Percentiles rank a stretch among this genome's conserved stretches.
These are phyloP conservation scores for Imleria badia DNA, from an alignment of 768 basidiomycete species.

Conservation along the genomic window DNA sequence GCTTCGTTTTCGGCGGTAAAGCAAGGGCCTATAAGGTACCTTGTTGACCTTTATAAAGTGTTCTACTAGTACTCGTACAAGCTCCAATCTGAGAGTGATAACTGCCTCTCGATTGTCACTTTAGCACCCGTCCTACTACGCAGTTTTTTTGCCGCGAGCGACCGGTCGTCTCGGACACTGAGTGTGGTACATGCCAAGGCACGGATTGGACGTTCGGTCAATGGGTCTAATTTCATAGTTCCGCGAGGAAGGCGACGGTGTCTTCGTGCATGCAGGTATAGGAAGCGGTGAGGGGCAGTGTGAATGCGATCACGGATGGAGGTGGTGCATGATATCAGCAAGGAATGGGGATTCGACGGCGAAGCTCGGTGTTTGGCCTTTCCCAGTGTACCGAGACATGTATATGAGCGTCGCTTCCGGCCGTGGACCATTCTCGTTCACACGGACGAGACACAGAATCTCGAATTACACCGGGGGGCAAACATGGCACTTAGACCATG, in stretches of 20 bases:
- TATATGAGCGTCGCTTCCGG: constrained; percentile 58
- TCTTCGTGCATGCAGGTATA: constrained; percentile 58
- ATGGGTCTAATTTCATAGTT: constrained; percentile 63
- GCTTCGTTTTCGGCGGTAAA: too few species aligned
- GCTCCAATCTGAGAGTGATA: too few species aligned
- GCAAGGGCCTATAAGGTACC: too few species aligned
- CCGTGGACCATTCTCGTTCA: constrained; percentile 18
- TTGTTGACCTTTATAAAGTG: too few species aligned
- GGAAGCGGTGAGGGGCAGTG: constrained; percentile 57
- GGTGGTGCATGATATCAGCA: constrained; percentile 54
- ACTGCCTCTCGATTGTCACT: too few species aligned
- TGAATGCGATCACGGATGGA: constrained; percentile 57
- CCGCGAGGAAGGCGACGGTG: constrained; percentile 44
- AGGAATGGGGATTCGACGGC: constrained; percentile 62
- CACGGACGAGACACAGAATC: not conserved
- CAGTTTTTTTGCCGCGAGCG: constrained; percentile 42
- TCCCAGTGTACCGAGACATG: constrained; percentile 60
- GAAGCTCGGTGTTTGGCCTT: constrained; percentile 17
- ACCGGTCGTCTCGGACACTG: constrained; percentile 43
- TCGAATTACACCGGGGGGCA: constrained; percentile 45
- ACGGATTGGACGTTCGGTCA: constrained; percentile 61
- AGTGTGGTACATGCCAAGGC: constrained; percentile 53
- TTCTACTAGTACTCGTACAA: too few species aligned
- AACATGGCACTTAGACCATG: constrained; percentile 66
- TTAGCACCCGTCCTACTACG: too few species aligned